These are phyloP conservation scores for Phallus indusiatus DNA, from an alignment of 768 basidiomycete species.

Conservation along the genomic window DNA sequence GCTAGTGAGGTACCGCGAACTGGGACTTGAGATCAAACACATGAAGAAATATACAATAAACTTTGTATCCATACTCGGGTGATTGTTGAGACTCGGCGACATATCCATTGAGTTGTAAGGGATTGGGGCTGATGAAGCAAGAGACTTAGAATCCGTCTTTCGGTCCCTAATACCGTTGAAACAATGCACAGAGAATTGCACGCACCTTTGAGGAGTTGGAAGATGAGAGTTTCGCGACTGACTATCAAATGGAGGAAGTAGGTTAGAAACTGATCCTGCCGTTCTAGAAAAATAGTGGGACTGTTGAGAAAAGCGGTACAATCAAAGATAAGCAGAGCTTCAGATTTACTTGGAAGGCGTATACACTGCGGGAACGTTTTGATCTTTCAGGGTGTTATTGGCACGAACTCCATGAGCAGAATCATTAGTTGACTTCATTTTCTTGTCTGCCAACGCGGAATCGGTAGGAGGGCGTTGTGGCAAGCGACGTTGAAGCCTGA, in stretches of 20 bases:
- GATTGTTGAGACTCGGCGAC: neutral
- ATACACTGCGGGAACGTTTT: neutral
- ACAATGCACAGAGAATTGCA: neutral
- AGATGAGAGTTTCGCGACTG: constrained; percentile 1
- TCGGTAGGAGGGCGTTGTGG: neutral
- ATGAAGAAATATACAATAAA: neutral
- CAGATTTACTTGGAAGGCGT: neutral
- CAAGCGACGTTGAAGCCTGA: neutral
- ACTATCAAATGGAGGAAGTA: constrained; percentile 5
- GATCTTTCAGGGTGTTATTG: neutral
- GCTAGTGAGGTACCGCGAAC: neutral
- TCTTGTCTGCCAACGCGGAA: neutral
- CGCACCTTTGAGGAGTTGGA: constrained; percentile 8
- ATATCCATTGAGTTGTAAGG: neutral
- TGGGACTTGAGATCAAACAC: neutral
- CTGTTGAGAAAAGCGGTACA: neutral
- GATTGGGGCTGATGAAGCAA: neutral
- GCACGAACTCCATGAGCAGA: neutral
- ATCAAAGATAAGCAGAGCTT: neutral
- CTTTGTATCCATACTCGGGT: neutral
- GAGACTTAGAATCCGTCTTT: neutral
- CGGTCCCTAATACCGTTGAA: neutral
- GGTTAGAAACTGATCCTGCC: neutral
- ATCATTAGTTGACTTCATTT: neutral
- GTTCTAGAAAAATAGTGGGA: neutral